Evolutionary conservation across 805 yeast genomes (phyloP).

Genomic region (Wilhelminamyces savonicus): DNA sequence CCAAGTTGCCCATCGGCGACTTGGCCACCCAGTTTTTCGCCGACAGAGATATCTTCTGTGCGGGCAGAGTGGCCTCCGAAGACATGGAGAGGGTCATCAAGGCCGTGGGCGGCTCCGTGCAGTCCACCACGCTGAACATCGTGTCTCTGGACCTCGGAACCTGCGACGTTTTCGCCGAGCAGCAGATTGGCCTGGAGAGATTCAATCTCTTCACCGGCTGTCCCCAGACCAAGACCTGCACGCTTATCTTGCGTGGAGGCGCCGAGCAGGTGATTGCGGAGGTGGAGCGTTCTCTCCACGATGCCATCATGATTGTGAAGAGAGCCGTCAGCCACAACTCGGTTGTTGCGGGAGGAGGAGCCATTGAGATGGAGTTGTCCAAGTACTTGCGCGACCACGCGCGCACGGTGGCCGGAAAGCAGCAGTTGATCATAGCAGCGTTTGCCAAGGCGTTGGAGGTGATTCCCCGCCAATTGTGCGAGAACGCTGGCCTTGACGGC

Average conservation of each 20-base stretch:
- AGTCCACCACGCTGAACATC: constrained; percentile 68
- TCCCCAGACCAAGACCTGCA: constrained; percentile 88
- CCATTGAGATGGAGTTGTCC: constrained; percentile 95
- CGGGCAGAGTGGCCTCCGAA: constrained; percentile 85
- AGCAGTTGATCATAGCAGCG: constrained; percentile 86
- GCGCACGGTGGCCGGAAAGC: constrained; percentile 88
- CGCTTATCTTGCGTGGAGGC: constrained; percentile 91
- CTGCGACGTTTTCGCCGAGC: constrained; percentile 70
- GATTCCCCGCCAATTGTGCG: constrained; percentile 95
- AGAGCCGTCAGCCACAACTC: constrained; percentile 82
- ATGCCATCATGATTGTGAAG: constrained; percentile 97
- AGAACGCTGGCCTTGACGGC: constrained; percentile 98
- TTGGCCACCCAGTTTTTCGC: constrained; percentile 98
- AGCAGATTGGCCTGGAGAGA: constrained; percentile 93
- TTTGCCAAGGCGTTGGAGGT: constrained; percentile 93
- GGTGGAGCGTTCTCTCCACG: constrained; percentile 95
- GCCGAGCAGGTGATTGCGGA: constrained; percentile 98
- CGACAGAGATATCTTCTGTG: constrained; percentile 92
- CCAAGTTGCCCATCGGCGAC: constrained; percentile 96
- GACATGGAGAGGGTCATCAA: constrained; percentile 89
- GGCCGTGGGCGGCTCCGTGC: constrained; percentile 92
- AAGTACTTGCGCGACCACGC: constrained; percentile 82
- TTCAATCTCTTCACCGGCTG: constrained; percentile 91
- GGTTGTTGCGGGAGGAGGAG: constrained; percentile 99
- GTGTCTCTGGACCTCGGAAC: constrained; percentile 51